Evolutionary conservation across 805 yeast species (phyloP), one percentile per base, ranked within the genome.

Genomic region (Ascoidea tarda): DNA sequence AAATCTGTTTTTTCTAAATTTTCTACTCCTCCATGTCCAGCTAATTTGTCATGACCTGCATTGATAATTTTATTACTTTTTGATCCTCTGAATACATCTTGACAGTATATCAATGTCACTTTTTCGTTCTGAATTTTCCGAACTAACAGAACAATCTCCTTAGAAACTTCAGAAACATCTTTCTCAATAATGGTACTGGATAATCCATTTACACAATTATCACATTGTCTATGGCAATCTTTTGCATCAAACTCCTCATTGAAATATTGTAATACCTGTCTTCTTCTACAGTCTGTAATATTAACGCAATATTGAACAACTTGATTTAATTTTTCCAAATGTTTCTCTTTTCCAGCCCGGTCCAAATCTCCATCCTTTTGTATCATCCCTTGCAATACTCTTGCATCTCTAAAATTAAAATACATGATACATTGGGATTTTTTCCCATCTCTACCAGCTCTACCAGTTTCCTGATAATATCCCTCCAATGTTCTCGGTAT

Each of bases 401-500:
- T 71, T 0, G 91, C 95, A 68, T 91, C 99, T 55, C 77, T 76
- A 67, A 83, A 84, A 8, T 82, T 76, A 65, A 84, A 93, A 60
- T 78, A 91, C 76, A 91, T 75, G 12, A 88, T 76, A 68, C 98
- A 93, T 53, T 81, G 83, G 1, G 96, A 84, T 48, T 72, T 78
- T 6, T 76, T 69, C 0, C 99, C 98, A 69, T 93, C 99, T 69
- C 99, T 78, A 5, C 99, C 99, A 4, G 98, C 99, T 67, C 99
- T 80, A 6, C 99, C 99, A 1, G 98, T 90, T 65, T 93, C 99
- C 66, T 93, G 99, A 62, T 93, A 93, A 65, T 93, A 93, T 0
- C 97, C 98, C 67, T 93, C 99, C 57, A 93, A 71, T 51, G 88
- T 87, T 60, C 96, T 71, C 0, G 99, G 97, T 32, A 93, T 69